Evolutionary conservation across 129 eudicot species (phyloP), one percentile per base, ranked within the genome.

Genomic region (Glebionis coronaria): DNA sequence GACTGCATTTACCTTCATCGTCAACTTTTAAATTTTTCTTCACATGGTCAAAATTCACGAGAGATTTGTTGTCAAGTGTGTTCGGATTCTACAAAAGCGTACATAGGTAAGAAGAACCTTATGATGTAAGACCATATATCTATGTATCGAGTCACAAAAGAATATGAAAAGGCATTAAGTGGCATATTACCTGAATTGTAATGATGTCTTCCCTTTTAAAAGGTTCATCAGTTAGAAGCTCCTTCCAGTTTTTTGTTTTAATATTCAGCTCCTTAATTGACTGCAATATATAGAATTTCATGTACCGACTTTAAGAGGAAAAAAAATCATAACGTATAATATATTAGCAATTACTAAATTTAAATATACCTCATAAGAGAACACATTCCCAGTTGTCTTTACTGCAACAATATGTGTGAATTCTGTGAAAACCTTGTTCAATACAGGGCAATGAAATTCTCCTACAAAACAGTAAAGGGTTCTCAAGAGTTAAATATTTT

Each of bases 201-300:
- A 93, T 93, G 61, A 93, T 60, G 74, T 93, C 97, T 67, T 81
- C 92, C 47, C 75, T 88, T 45, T 80, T 74, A 71, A 93, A 93
- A 52, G 95, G 92, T 81, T 93, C 98, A 64, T 93, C 98, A 44
- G 98, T 93, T 60, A 93, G 83, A 74, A 93, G 95, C 87, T 93
- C 98, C 82, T 93, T 93, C 98, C 98, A 93, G 74, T 86, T 93
- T 79, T 93, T 93, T 9, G 97, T 93, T 82, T 88, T 93, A 21
- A 93, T 70, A 76, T 93, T 93, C 69, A 93, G 77, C 74, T 93
- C 98, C 79, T 93, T 93, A 44, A 93, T 79, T 23, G 98, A 95
- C 98, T 93, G 31, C 44, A 73, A 31, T 53, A 69, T 27, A 69
- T 46, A 52, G 21, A 65, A 61, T 35, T 56, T 40, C 20, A 67